phyloP scores from a whole-genome alignment of 2,329 filamentous ascomycete species.

The Tricladium varicosporioides region DNA sequence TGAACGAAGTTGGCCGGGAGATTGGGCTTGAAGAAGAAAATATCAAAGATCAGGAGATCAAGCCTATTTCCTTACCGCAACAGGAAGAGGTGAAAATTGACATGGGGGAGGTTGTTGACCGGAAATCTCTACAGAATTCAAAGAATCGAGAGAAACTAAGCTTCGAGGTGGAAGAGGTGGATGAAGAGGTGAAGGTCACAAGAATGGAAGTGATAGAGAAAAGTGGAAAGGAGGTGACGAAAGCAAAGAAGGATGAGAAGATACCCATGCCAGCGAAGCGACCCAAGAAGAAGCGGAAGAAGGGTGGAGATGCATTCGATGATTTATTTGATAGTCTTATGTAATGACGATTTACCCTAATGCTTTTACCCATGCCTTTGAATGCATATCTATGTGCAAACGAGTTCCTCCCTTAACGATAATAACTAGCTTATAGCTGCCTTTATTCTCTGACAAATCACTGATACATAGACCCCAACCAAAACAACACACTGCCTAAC shows the following conservation, averaged over 20 bases:
- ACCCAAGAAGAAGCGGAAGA: constrained; percentile 56
- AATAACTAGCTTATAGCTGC: too few species aligned
- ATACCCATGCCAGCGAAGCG: constrained; percentile 35
- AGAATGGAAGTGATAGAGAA: constrained; percentile 11
- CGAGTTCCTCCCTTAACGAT: neutral
- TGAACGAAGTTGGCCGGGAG: constrained; percentile 1
- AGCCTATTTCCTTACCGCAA: neutral
- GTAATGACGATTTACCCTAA: neutral
- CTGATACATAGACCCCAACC: constrained; percentile 43
- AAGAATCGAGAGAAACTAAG: neutral
- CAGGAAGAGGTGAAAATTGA: neutral
- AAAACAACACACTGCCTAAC: constrained; percentile 57
- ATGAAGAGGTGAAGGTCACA: constrained; percentile 1
- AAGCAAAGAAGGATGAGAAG: constrained; percentile 20
- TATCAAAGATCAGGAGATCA: neutral
- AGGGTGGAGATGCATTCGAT: constrained; percentile 64
- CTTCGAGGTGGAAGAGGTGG: neutral
- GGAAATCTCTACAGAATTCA: constrained; percentile 9
- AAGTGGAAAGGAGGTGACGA: constrained; percentile 27
- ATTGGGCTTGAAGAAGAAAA: constrained; percentile 2
- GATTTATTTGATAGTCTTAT: constrained; percentile 56
- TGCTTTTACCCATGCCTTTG: too few species aligned
- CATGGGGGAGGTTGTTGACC: constrained; percentile 35
- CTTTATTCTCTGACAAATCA: constrained; percentile 2
- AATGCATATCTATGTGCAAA: neutral